Base-by-base conservation (phyloP, 805 yeast species). In the Schwanniomyces occidentalis region DNA sequence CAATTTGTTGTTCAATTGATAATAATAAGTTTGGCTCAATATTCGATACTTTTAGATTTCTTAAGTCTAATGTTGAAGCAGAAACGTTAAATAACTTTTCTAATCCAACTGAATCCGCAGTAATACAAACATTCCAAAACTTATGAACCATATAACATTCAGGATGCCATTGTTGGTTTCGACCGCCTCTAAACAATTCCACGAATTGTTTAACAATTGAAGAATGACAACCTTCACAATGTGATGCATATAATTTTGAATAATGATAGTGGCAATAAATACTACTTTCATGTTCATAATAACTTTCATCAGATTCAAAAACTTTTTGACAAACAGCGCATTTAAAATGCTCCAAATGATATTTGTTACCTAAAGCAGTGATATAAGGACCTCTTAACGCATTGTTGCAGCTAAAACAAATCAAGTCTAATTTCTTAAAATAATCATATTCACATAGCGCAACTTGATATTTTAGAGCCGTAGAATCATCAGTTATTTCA, bases 131-230 rank as follows among this genome's bases (percentile, higher is more conserved):
- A 54, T 88, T 89, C 99, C 99, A 93, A 52, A 88, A 90, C 59
- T 90, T 90, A 66, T 85, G 90, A 30, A 93, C 95, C 89, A 95
- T 95, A 56, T 89, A 93, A 67, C 99, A 93, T 57, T 95, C 98
- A 2, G 97, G 98, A 61, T 93, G 99, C 99, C 99, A 93, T 56
- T 88, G 95, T 58, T 90, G 95, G 39, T 85, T 83, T 47, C 82
- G 75, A 15, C 96, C 96, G 32, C 96, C 96, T 47, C 93, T 74
- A 41, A 80, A 86, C 28, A 91, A 79, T 58, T 91, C 96, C 23
- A 91, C 96, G 59, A 89, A 93, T 55, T 93, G 98, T 54, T 89
- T 89, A 23, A 95, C 76, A 34, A 95, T 93, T 1, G 97, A 86
- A 23, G 86, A 82, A 38, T 81, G 75, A 63, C 99, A 93, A 20